Percentiles rank a stretch among this genome's conserved stretches.
Evolutionary conservation across 257 asterid genomes (phyloP).

Genomic region (Schizonepeta tenuifolia): DNA sequence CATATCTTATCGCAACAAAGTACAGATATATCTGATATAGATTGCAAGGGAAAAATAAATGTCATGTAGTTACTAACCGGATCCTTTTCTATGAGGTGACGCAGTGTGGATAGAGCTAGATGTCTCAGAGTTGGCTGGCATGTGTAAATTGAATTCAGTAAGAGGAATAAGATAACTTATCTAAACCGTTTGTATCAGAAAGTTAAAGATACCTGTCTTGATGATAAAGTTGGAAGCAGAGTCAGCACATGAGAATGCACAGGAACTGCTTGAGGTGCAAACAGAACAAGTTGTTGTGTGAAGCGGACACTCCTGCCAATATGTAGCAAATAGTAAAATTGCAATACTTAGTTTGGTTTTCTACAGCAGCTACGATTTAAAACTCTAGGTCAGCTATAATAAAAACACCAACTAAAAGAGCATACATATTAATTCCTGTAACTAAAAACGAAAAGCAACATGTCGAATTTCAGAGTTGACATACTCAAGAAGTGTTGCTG

Average conservation of each 20-base stretch:
- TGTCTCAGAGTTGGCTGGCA: conserved; percentile 91
- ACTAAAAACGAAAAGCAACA: conserved; percentile 16
- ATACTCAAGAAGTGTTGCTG: conserved; percentile 93
- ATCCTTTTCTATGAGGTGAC: conserved; percentile 98
- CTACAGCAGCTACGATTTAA: conserved; percentile 1
- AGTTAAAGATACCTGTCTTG: conserved; percentile 77
- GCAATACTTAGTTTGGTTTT: conserved; percentile 7
- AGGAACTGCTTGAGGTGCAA: conserved; percentile 96
- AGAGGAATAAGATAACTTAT: conserved; percentile 28
- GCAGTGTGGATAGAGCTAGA: conserved; percentile 89
- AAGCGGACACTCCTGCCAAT: conserved; percentile 86
- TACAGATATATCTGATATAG: conserved; percentile 24
- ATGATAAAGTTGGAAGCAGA: conserved; percentile 92
- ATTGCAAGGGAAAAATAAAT: conserved; percentile 17
- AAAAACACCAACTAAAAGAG: conserved; percentile 23
- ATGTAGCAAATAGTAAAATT: conserved; percentile 31
- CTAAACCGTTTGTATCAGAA: conserved; percentile 25
- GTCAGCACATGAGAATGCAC: conserved; percentile 92
- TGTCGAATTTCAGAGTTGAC: conserved; percentile 35
- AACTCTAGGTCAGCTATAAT: conserved; percentile 23
- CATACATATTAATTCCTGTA: conserved; percentile 21
- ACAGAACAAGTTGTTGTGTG: conserved; percentile 95
- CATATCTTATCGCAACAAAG: conserved; percentile 6
- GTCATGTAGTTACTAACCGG: conserved; percentile 68
- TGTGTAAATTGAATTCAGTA: conserved; percentile 36